phyloP scores from a whole-genome alignment of 352 stramenopile genomes.

The Phytophthora litchii region DNA sequence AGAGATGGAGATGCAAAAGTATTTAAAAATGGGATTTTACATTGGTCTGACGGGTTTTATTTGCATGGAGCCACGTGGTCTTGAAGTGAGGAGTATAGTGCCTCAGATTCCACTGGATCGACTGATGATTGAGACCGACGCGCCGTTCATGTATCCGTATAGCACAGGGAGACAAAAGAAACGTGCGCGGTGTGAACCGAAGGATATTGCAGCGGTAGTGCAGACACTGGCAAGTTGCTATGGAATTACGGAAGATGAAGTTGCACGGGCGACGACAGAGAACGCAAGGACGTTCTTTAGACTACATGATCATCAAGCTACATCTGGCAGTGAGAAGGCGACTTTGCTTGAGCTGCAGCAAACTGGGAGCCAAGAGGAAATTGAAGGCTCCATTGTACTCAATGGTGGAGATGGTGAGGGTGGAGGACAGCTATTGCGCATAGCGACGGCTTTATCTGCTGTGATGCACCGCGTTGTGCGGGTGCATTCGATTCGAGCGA shows the following conservation, averaged over 20 bases:
- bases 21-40: conserved; percentile 69
- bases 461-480: conserved; percentile 64
- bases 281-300: conserved; percentile 66
- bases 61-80: conserved; percentile 64
- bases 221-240: conserved; percentile 65
- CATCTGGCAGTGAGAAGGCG: conserved; percentile 4
- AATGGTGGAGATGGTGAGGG: conserved; percentile 80
- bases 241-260: conserved; percentile 36
- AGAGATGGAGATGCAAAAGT: conserved; percentile 53
- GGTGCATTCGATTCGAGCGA: conserved; percentile 83
- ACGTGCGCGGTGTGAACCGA: conserved; percentile 60
- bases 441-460: conserved; percentile 71
- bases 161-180: conserved; percentile 34
- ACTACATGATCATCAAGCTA: conserved; percentile 26
- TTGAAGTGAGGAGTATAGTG: conserved; percentile 50
- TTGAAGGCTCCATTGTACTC: conserved; percentile 37
- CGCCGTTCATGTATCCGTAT: conserved; percentile 81
- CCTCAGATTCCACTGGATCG: conserved; percentile 52
- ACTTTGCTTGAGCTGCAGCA: not conserved
- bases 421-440: conserved; percentile 89
- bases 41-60: conserved; percentile 79
- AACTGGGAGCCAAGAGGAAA: conserved; percentile 6
- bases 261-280: conserved; percentile 47
- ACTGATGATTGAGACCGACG: conserved; percentile 79
- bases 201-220: conserved; percentile 63